Evolutionary conservation across 106 monocot species (phyloP).

Genomic region (Allium fistulosum): DNA sequence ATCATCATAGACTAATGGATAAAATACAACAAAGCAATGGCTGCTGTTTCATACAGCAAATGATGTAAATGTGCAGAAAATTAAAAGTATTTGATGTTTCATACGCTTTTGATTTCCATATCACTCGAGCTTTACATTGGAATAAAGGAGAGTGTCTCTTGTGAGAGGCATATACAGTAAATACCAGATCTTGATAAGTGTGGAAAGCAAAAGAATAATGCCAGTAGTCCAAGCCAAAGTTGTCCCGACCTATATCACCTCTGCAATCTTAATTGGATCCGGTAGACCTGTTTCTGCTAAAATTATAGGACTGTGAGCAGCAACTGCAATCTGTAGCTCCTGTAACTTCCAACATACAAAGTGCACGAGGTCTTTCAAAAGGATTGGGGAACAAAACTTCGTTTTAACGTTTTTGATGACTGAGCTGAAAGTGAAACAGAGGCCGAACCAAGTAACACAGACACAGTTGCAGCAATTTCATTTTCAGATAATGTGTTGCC

Average conservation of each 20-base stretch:
- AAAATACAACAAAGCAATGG: too few species aligned
- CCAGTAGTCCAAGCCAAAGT: constrained; percentile 95
- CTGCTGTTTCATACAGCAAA: too few species aligned
- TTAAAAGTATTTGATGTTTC: too few species aligned
- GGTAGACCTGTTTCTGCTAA: constrained; percentile 29
- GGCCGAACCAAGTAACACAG: constrained; percentile 47
- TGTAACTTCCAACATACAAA: not conserved
- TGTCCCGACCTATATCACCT: constrained; percentile 47
- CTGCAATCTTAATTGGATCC: constrained; percentile 15
- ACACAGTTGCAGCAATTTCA: constrained; percentile 53
- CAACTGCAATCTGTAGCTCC: not conserved
- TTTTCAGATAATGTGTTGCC: constrained; percentile 20
- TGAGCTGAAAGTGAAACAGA: constrained; percentile 44
- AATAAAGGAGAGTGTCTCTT: constrained; percentile 96
- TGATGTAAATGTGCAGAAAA: too few species aligned
- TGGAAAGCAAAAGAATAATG: constrained; percentile 76
- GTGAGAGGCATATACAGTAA: constrained; percentile 86
- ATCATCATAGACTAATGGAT: too few species aligned
- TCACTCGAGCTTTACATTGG: constrained; percentile 94
- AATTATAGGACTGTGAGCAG: constrained; percentile 10
- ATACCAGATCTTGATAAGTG: constrained; percentile 67
- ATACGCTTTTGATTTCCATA: not conserved
- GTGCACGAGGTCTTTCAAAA: not conserved
- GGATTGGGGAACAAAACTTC: not conserved
- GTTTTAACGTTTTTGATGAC: constrained; percentile 13